Conservation (phyloP, 2,329 filamentous ascomycete genomes). For the Byssoonygena ceratinophila region DNA sequence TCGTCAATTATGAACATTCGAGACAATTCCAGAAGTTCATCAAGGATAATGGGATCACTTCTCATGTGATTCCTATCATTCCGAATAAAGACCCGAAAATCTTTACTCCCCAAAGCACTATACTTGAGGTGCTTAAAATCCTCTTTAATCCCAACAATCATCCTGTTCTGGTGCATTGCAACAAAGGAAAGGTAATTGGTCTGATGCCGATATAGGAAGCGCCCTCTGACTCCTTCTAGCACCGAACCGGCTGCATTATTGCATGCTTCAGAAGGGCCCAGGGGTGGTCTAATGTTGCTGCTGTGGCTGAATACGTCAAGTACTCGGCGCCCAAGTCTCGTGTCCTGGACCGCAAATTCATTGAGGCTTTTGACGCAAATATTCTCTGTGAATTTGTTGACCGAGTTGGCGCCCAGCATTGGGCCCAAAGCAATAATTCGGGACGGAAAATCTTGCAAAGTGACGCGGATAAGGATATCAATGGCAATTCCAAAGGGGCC, state of each 20-base stretch:
- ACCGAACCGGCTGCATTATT: slow-evolving; percentile 83
- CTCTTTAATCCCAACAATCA: slow-evolving; percentile 64
- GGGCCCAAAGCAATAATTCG: slow-evolving; percentile 10
- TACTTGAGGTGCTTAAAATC: slow-evolving; percentile 60
- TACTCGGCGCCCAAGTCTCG: slow-evolving; percentile 47
- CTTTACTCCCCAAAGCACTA: slow-evolving; percentile 54
- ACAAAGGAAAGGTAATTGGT: slow-evolving; percentile 62
- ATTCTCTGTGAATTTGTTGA: slow-evolving; percentile 18
- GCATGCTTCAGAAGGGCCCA: slow-evolving; percentile 65
- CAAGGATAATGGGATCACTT: slow-evolving; percentile 54
- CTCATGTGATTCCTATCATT: slow-evolving; percentile 65
- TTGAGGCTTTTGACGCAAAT: slow-evolving; percentile 21
- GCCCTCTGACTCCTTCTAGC: slow-evolving; percentile 38
- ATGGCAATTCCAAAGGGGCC: not conserved
- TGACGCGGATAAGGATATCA: not conserved
- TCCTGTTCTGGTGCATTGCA: slow-evolving; percentile 81
- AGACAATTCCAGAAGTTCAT: slow-evolving; percentile 52
- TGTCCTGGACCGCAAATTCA: slow-evolving; percentile 25
- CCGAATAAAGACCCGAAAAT: slow-evolving; percentile 71
- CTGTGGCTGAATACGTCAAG: slow-evolving; percentile 62
- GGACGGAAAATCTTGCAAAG: not conserved
- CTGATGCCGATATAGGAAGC: not conserved
- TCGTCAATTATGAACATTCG: slow-evolving; percentile 51
- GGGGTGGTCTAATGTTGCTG: slow-evolving; percentile 52
- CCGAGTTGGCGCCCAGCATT: slow-evolving; percentile 17